Conservation (phyloP, 139 green algal genomes). For the Ulvella scutata region DNA sequence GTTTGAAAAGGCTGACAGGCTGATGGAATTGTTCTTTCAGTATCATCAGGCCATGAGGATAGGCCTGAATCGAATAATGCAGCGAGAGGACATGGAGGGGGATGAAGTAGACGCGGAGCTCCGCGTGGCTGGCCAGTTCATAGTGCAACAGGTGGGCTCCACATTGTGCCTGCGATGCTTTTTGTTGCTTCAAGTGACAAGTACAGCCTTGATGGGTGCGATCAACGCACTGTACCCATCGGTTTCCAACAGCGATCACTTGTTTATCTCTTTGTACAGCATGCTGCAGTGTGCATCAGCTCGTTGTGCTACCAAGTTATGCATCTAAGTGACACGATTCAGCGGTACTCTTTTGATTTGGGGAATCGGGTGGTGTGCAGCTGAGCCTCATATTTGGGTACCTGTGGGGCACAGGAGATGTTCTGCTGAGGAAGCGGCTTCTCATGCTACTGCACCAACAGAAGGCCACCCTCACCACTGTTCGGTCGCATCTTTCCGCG, state of each 20-base stretch:
- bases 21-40: constrained; percentile 82
- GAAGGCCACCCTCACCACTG: not conserved
- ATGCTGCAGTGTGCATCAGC: no score
- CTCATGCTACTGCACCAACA: constrained; percentile 58
- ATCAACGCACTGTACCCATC: no score
- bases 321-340: no score
- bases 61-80: not conserved
- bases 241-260: no score
- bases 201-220: no score
- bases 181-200: not conserved
- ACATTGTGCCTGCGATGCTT: not conserved
- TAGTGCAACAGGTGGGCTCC: constrained; percentile 44
- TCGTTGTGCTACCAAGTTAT: no score
- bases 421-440: constrained; percentile 44
- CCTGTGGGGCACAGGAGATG: constrained; percentile 55
- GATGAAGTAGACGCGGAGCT: constrained; percentile 7
- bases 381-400: constrained; percentile 35
- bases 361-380: no score
- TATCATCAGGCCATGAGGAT: constrained; percentile 5
- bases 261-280: no score
- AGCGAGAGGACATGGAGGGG: constrained; percentile 4
- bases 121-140: constrained; percentile 66
- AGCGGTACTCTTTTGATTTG: no score
- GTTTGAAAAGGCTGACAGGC: constrained; percentile 88
- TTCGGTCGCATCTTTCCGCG: not conserved